Percentiles rank a stretch among this genome's conserved stretches.
These are phyloP conservation scores for Calonectria pauciramosa DNA, from an alignment of 2,329 filamentous ascomycete species.

Conservation along the genomic window DNA sequence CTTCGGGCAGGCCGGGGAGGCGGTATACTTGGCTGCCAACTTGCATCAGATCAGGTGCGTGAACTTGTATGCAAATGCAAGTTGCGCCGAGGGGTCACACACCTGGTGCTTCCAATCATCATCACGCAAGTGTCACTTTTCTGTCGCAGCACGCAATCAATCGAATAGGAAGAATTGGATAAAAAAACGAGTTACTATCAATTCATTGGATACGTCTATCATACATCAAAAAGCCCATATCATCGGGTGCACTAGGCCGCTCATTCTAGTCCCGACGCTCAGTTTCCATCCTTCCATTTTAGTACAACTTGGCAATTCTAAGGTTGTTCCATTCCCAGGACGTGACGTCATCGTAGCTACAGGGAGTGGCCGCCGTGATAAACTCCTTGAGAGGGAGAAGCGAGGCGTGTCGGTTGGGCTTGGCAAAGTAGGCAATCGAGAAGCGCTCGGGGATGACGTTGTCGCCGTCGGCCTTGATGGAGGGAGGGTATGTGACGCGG, in stretches of 20 bases:
- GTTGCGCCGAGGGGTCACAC: neutral
- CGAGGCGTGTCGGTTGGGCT: constrained; percentile 49
- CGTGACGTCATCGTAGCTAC: constrained; percentile 49
- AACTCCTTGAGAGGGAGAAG: constrained; percentile 49
- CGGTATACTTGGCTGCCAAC: neutral
- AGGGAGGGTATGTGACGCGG: constrained; percentile 48
- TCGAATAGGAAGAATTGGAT: neutral
- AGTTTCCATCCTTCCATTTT: neutral
- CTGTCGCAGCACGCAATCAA: neutral
- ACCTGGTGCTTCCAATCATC: neutral
- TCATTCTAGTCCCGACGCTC: neutral
- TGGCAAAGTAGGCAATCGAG: constrained; percentile 46
- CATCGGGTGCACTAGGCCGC: neutral
- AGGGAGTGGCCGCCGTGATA: constrained; percentile 39
- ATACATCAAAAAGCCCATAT: neutral
- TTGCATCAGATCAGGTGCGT: neutral
- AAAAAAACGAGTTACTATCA: neutral
- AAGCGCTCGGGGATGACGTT: constrained; percentile 44
- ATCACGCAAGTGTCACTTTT: neutral
- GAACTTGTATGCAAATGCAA: neutral
- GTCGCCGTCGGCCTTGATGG: constrained; percentile 33
- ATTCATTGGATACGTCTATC: neutral
- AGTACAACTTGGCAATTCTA: constrained; percentile 43
- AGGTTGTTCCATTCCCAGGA: constrained; percentile 51
- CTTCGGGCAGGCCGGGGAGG: neutral